Evolutionary conservation across 306 rosid species (phyloP).

Genomic region (apple (Malus domestica)): ASM211411v1 NC_041790.1:17695501-17696000

Average conservation of each 20-base stretch:
- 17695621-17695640: slow-evolving; percentile 77
- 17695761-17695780: slow-evolving; percentile 81
- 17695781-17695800: slow-evolving; percentile 63
- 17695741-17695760: slow-evolving; percentile 79
- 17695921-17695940: slow-evolving; percentile 71
- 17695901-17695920: slow-evolving; percentile 54
- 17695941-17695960: slow-evolving; percentile 33
- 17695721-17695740: slow-evolving; percentile 78
- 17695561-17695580: slow-evolving; percentile 40
- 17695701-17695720: slow-evolving; percentile 54
- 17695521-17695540: slow-evolving; percentile 53
- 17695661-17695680: slow-evolving; percentile 71
- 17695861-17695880: slow-evolving; percentile 3
- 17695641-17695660: slow-evolving; percentile 54
- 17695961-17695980: slow-evolving; percentile 46
- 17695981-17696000: slow-evolving; percentile 6
- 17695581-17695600: slow-evolving; percentile 44
- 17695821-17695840: slow-evolving; percentile 42
- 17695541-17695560: slow-evolving; percentile 53
- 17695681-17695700: slow-evolving; percentile 74
- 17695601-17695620: slow-evolving; percentile 72
- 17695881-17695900: slow-evolving; percentile 23
- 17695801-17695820: slow-evolving; percentile 54
- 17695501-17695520: slow-evolving; percentile 57
- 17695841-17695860: background rate